A percentile compares a stretch with the other conserved stretches of the same genome.
Evolutionary conservation across 345 rosid genomes (phyloP).

Genomic region (Erysimum cheiranthoides): DNA sequence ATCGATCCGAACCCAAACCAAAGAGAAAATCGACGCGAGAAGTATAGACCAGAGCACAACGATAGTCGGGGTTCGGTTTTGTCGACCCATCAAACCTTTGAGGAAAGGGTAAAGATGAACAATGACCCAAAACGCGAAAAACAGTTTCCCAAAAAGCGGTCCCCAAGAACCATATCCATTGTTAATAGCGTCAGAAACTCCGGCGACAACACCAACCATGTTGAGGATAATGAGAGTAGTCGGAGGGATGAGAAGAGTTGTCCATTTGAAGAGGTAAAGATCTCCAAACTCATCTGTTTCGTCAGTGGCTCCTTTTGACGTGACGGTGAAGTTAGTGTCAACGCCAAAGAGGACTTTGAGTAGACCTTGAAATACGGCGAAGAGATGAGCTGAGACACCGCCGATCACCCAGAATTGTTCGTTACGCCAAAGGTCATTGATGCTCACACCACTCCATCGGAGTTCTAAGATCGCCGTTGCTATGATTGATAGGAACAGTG

Average conservation of each 20-base stretch:
- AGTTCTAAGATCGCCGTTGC: constrained; percentile 86
- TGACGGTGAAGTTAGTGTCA: constrained; percentile 95
- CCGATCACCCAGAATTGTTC: constrained; percentile 99
- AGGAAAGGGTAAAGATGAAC: constrained; percentile 96
- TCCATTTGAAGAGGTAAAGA: constrained; percentile 97
- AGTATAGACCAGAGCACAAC: constrained; percentile 90
- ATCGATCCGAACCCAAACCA: constrained; percentile 95
- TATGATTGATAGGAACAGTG: constrained; percentile 86
- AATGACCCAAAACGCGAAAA: constrained; percentile 93
- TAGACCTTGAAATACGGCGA: constrained; percentile 94
- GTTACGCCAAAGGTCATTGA: constrained; percentile 91
- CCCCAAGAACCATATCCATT: constrained; percentile 94
- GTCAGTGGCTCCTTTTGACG: constrained; percentile 80
- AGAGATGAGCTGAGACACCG: constrained; percentile 95
- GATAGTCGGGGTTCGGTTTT: constrained; percentile 94
- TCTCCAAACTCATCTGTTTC: constrained; percentile 73
- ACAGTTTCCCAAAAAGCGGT: constrained; percentile 90
- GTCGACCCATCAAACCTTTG: constrained; percentile 94
- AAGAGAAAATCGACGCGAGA: constrained; percentile 88
- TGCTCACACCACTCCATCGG: constrained; percentile 91
- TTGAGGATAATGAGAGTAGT: constrained; percentile 89
- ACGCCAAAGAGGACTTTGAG: constrained; percentile 95
- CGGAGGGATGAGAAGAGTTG: constrained; percentile 93
- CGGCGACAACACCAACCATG: constrained; percentile 95
- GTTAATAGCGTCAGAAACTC: constrained; percentile 87